These are phyloP conservation scores for Turnera subulata DNA, from an alignment of 345 rosid species.

Conservation along the genomic window DNA sequence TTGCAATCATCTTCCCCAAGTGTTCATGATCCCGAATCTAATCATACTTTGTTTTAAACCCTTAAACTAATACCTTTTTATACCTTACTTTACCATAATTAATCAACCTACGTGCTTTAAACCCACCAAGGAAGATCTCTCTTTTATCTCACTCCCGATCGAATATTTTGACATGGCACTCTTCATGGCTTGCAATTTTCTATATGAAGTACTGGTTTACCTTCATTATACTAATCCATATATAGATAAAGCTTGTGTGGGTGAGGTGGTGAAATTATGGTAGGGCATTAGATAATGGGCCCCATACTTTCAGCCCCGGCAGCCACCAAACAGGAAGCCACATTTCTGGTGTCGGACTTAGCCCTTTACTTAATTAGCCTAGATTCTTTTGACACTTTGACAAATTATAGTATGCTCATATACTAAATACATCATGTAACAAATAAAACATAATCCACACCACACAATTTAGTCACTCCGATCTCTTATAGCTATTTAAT, in stretches of 20 bases:
- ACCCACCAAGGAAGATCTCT: constrained; percentile 9
- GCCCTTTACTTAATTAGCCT: constrained; percentile 5
- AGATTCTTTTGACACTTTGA: constrained; percentile 23
- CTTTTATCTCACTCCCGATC: background rate
- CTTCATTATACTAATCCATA: constrained; percentile 8
- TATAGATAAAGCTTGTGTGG: background rate
- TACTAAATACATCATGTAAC: background rate
- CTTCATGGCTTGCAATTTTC: background rate
- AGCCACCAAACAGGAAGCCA: constrained; percentile 46
- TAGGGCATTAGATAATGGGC: constrained; percentile 14
- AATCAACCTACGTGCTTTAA: constrained; percentile 5
- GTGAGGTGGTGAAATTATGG: constrained; percentile 27
- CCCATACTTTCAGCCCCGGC: constrained; percentile 22
- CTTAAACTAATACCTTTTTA: background rate
- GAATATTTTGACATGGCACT: background rate
- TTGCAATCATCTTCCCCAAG: constrained; percentile 37
- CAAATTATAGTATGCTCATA: no score
- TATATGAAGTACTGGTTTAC: background rate
- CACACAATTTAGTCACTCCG: no score
- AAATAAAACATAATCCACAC: background rate
- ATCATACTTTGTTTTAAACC: background rate
- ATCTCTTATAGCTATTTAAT: no score
- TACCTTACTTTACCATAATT: constrained; percentile 7
- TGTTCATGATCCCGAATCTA: constrained; percentile 26
- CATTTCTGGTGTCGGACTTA: constrained; percentile 28